Evolutionary conservation across 805 yeast genomes (phyloP), one percentile per base, ranked within the genome.

Genomic region (Candida ulmi): DNA sequence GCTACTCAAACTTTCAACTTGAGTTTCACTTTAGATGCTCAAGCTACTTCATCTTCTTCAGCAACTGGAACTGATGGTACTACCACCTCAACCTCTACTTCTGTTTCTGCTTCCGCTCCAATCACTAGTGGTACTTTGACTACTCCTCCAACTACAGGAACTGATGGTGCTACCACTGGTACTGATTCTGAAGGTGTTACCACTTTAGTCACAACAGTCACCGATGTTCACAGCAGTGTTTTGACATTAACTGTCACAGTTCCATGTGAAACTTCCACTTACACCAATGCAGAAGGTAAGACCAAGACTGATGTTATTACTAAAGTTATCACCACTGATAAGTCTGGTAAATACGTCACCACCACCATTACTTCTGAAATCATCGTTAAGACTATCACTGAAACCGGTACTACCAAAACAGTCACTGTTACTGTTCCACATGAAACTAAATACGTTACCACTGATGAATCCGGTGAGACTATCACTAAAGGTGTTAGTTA

Each of bases 91-190:
- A 53, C 52, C 8, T 46, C 38, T 39, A 41, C 46, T 5, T 54
- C 38, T n/a, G 55, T 38, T 16, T 47, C 48, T 16, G 54, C 38
- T 12, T 54, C 40, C 8, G 38, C 21, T 2, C 42, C 33, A 17
- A 24, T 25, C 19, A 25, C 16, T 46, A 36, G 57, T 60, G 34
- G 36, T 36, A 16, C 28, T 18, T 17, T 11, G 11, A 23, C 9
- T 23, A 23, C 25, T 23, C 9, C 25, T 23, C 11, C 25, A 8
- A 23, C 9, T 11, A 12, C 35, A 19, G 27, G 15, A 6, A 11
- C 31, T 58, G 17, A 80, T 60, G 43, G 86, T 63, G 6, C 63
- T 21, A 62, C 61, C 4, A 49, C 48, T n/a, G n/a, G n/a, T n/a
- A n/a, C n/a, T n/a, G n/a, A n/a, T n/a, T n/a, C 11, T 11, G 11